Base-by-base conservation (phyloP, 108 stramenopile species). In the Pelagomonas calceolata region DNA sequence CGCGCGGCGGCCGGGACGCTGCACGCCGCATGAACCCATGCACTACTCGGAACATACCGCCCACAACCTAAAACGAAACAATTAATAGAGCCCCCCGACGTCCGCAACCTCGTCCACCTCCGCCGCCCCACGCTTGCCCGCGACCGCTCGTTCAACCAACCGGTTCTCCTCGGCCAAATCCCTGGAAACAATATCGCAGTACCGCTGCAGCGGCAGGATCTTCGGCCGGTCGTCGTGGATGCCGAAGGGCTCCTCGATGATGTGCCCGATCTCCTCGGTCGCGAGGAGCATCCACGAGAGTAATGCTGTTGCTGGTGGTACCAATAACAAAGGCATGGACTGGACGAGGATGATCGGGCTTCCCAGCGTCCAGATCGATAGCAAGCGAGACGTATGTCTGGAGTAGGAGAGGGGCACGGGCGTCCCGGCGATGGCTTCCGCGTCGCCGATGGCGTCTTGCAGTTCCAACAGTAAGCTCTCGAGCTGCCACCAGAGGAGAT, bases 341-440 rank as follows among this genome's bases (percentile, higher is more conserved):
- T 43, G 5, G 39, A 43, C 9, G 9, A 43, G 5, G 39, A 43
- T 43, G 9, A 43, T 12, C 9, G 39, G 39, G 39, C 39, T 43
- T 12, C 5, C 9, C 32, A 71, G n/a, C 30, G 81, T 34, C 63
- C 70, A 86, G 36, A 83, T 46, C 32, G 72, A 72, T 16, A 86
- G 66, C 18, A 86, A 70, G 15, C 85, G 39, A 0, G 76, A 78
- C 7, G 82, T 80, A 66, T 81, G 80, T 34, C 82, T 64, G 18
- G 81, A 74, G 70, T 81, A 86, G 30, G 76, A 75, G n/a, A 81
- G 82, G 33, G 85, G 85, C 64, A 83, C 79, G 21, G 85, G 85
- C 46, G 74, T 72, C 0, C 78, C 80, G 31, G 68, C 30, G 39
- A 83, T 64, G 12, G 39, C 39, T 43, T 43, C 39, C 9, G 39